These are phyloP conservation scores for Cafeteria roenbergensis DNA, from an alignment of 108 stramenopile genomes.

Conservation along the genomic window DNA sequence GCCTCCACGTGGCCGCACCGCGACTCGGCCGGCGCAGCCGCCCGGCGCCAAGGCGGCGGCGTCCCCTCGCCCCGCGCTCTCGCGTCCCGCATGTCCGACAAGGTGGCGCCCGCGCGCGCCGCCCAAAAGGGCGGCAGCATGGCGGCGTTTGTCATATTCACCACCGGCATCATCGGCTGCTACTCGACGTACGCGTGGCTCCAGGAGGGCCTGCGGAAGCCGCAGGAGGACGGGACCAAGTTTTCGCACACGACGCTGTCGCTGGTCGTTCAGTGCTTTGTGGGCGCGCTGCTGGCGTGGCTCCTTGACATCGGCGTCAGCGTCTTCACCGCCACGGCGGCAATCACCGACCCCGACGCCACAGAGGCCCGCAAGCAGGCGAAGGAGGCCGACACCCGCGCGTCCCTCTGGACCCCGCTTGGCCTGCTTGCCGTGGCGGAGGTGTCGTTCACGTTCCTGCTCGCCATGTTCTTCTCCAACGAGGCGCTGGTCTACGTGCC, in stretches of 20 bases:
- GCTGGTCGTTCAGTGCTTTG: slow-evolving; percentile 40
- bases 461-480: slow-evolving; percentile 50
- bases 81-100: no score
- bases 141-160: not conserved
- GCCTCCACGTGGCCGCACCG: no score
- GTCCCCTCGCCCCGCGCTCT: no score
- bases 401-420: not conserved
- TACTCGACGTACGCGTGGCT: slow-evolving; percentile 22
- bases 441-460: not conserved
- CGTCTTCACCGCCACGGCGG: no score
- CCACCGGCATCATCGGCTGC: slow-evolving; percentile 16
- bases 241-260: slow-evolving; percentile 48
- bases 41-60: no score
- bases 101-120: no score
- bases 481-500: slow-evolving; percentile 49
- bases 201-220: slow-evolving; percentile 17
- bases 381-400: not conserved
- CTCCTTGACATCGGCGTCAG: not conserved
- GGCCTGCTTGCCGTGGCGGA: not conserved
- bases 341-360: not conserved
- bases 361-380: not conserved
- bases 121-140: not conserved
- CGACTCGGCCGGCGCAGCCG: no score
- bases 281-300: slow-evolving; percentile 28
- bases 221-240: slow-evolving; percentile 28